Conservation (phyloP, 2,329 filamentous ascomycete genomes). For the Cercospora citrullina region DNA sequence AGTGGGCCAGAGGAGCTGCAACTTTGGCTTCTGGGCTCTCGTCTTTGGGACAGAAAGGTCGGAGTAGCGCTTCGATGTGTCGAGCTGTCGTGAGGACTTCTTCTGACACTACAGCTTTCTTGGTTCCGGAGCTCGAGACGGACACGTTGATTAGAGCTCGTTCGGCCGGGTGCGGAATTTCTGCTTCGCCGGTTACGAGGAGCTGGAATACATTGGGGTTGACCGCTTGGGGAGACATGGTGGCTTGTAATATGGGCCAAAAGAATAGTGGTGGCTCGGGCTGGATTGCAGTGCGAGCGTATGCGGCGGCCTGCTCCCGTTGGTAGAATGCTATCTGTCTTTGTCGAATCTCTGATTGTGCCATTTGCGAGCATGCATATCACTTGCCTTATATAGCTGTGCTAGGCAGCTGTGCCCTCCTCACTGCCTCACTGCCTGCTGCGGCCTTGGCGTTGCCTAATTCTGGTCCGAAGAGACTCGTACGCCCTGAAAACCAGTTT, state of each 20-base stretch:
- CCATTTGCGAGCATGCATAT: neutral
- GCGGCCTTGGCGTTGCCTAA: neutral
- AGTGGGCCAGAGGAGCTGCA: constrained; percentile 27
- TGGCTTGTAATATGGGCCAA: neutral
- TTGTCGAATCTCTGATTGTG: neutral
- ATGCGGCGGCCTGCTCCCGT: neutral
- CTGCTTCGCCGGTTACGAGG: constrained; percentile 24
- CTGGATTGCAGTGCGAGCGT: neutral
- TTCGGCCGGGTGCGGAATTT: constrained; percentile 29
- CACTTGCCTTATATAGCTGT: neutral
- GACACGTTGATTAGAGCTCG: constrained; percentile 29
- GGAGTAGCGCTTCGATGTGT: constrained; percentile 28
- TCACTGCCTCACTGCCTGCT: constrained; percentile 2
- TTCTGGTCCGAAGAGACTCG: neutral
- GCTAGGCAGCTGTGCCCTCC: neutral
- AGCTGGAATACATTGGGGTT: constrained; percentile 20
- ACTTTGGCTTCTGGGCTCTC: constrained; percentile 20
- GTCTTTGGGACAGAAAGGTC: constrained; percentile 18
- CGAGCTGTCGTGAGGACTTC: constrained; percentile 28
- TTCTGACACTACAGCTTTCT: constrained; percentile 28
- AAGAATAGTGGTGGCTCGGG: neutral
- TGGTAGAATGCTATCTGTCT: neutral
- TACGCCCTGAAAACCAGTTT: neutral
- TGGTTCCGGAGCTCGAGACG: constrained; percentile 24
- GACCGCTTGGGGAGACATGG: constrained; percentile 5